These are phyloP conservation scores for Ustilago shanxiensis DNA, from an alignment of 1,284 basidiomycete species.

Conservation along the genomic window DNA sequence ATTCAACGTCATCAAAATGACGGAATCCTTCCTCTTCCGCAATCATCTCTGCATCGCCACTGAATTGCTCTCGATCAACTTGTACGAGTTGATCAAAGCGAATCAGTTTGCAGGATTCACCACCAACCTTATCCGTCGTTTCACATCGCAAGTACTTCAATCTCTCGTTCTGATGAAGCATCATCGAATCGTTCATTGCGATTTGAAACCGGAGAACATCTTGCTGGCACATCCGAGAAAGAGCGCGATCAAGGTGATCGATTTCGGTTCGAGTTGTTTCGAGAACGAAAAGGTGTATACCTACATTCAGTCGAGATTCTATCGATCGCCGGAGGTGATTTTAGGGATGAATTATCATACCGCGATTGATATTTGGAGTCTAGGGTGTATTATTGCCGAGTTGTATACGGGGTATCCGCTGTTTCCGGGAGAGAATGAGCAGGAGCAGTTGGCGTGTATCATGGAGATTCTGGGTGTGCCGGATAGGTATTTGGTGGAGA, in stretches of 20 bases:
- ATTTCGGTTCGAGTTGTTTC: conserved; percentile 98
- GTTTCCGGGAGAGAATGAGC: conserved; percentile 96
- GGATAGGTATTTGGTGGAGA: conserved; percentile 93
- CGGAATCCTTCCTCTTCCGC: conserved; percentile 97
- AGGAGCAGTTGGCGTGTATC: conserved; percentile 97
- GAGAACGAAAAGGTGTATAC: conserved; percentile 99
- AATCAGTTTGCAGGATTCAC: conserved; percentile 98
- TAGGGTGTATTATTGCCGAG: conserved; percentile 97
- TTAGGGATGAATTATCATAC: conserved; percentile 69
- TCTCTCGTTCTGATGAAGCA: conserved; percentile 93
- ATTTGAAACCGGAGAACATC: conserved; percentile 99
- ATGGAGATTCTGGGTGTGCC: conserved; percentile 98
- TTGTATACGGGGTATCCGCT: conserved; percentile 99
- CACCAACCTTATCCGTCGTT: conserved; percentile 91
- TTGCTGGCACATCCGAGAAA: conserved; percentile 92
- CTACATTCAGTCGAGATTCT: conserved; percentile 96
- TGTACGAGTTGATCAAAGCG: conserved; percentile 99
- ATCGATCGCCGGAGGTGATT: conserved; percentile 85
- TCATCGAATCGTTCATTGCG: conserved; percentile 98
- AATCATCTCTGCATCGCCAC: conserved; percentile 98
- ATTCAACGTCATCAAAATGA: conserved; percentile 98
- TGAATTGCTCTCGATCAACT: conserved; percentile 96
- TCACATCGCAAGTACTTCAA: conserved; percentile 93
- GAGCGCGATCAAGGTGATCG: conserved; percentile 97
- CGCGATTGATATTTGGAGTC: conserved; percentile 96